These are phyloP conservation scores for Nicotiana sylvestris DNA, from an alignment of 257 asterid species.

Conservation along the genomic window DNA sequence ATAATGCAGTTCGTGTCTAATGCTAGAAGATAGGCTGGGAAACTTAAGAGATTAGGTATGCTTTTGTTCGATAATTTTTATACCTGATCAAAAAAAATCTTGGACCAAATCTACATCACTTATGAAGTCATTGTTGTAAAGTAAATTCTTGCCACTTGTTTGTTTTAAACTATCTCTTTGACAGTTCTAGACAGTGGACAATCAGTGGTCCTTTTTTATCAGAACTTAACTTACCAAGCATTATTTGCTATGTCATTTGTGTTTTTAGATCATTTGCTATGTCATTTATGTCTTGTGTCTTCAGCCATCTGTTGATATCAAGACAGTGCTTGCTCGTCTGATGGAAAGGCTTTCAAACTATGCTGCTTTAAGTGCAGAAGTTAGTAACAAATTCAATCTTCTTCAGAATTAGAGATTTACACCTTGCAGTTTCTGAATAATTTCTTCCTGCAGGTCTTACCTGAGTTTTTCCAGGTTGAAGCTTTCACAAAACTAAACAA, in stretches of 20 bases:
- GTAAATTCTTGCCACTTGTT: not conserved
- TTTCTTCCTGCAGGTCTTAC: constrained; percentile 69
- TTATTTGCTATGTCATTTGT: not conserved
- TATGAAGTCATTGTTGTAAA: not conserved
- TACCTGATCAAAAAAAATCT: not conserved
- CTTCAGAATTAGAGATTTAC: constrained; percentile 6
- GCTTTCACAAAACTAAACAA: constrained; percentile 86
- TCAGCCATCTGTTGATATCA: constrained; percentile 91
- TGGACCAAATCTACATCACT: not conserved
- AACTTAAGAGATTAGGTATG: not conserved
- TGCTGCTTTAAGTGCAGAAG: constrained; percentile 93
- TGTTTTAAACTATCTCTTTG: not conserved
- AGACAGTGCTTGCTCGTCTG: constrained; percentile 89
- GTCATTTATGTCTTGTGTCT: constrained; percentile 18
- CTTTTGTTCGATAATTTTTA: not conserved
- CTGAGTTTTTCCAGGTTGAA: constrained; percentile 96
- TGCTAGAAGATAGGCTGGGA: not conserved
- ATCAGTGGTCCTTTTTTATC: not conserved
- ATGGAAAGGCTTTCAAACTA: constrained; percentile 98
- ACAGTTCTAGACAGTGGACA: not conserved
- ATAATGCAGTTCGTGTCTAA: not conserved
- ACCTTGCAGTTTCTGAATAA: constrained; percentile 28
- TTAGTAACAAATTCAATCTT: constrained; percentile 27
- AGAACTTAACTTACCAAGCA: not conserved
- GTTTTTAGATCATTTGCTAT: not conserved